phyloP scores from a whole-genome alignment of 2,329 filamentous ascomycete genomes.

The Cyphellophora europaea region DNA sequence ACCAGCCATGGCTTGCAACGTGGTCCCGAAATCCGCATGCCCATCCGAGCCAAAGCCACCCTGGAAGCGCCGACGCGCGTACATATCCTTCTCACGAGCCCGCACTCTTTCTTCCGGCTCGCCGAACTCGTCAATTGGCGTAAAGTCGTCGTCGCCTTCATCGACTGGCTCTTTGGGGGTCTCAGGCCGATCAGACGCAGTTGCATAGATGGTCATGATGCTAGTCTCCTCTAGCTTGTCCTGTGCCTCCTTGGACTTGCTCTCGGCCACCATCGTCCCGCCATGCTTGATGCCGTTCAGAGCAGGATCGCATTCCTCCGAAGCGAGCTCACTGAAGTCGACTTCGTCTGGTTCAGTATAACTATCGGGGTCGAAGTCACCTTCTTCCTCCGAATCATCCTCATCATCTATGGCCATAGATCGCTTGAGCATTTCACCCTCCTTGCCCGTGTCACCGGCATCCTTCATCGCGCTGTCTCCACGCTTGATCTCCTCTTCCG shows the following conservation, averaged over 20 bases:
- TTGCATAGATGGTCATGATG: conserved; percentile 39
- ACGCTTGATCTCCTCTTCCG: conserved; percentile 52
- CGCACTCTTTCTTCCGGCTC: conserved; percentile 30
- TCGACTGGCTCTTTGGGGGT: conserved; percentile 37
- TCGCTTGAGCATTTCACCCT: conserved; percentile 41
- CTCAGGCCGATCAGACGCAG: conserved; percentile 34
- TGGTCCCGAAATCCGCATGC: background rate
- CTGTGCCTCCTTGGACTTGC: conserved; percentile 33
- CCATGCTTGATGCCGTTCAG: conserved; percentile 33
- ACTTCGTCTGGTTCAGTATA: conserved; percentile 27
- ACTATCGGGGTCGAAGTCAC: conserved; percentile 29
- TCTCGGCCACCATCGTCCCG: conserved; percentile 28
- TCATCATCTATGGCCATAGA: conserved; percentile 45
- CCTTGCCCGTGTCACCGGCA: conserved; percentile 50
- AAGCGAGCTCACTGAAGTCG: conserved; percentile 27
- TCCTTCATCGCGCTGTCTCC: conserved; percentile 50
- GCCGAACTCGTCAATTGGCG: conserved; percentile 30
- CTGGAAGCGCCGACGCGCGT: conserved; percentile 23
- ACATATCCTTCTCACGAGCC: conserved; percentile 33
- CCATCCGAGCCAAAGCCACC: conserved; percentile 16
- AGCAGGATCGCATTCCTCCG: conserved; percentile 21
- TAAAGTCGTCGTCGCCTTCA: conserved; percentile 29
- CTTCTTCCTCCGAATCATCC: conserved; percentile 50
- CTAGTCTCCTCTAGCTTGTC: conserved; percentile 37
- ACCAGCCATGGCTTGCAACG: background rate